Conservation (phyloP, 495 filamentous ascomycete species). For the Lophiotrema nucula region DNA sequence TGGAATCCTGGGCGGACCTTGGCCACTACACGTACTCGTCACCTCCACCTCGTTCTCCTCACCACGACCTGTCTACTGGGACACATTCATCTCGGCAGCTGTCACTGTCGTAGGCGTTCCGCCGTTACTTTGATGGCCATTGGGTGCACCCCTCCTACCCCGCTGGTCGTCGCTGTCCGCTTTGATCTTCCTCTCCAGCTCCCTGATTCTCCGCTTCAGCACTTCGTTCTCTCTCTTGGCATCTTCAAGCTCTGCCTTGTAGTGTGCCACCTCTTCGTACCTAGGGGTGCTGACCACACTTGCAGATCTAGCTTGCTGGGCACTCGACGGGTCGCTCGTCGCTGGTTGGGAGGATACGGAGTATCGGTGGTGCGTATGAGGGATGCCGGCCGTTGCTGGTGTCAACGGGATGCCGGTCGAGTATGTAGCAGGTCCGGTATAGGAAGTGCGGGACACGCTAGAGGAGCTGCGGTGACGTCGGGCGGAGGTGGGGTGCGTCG, state of each 20-base stretch:
- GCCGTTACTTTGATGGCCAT: too few species aligned
- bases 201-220: slow-evolving; percentile 68
- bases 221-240: slow-evolving; percentile 79
- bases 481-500: slow-evolving; percentile 55
- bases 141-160: too few species aligned
- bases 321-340: slow-evolving; percentile 11
- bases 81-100: too few species aligned
- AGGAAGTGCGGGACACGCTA: slow-evolving; percentile 54
- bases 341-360: slow-evolving; percentile 27
- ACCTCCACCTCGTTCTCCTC: too few species aligned
- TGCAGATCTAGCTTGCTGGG: slow-evolving; percentile 17
- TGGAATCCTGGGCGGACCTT: too few species aligned
- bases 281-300: slow-evolving; percentile 45
- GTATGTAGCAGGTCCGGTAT: slow-evolving; percentile 29
- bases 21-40: too few species aligned
- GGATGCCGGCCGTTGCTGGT: slow-evolving; percentile 29
- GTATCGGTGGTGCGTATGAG: slow-evolving; percentile 33
- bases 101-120: too few species aligned
- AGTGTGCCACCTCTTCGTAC: slow-evolving; percentile 69
- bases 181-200: slow-evolving; percentile 55
- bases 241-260: slow-evolving; percentile 68
- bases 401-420: slow-evolving; percentile 25
- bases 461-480: slow-evolving; percentile 66
- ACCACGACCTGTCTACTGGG: too few species aligned
- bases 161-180: slow-evolving; percentile 9